phyloP scores from a whole-genome alignment of 345 rosid genomes.

The Brassica carinata region DNA sequence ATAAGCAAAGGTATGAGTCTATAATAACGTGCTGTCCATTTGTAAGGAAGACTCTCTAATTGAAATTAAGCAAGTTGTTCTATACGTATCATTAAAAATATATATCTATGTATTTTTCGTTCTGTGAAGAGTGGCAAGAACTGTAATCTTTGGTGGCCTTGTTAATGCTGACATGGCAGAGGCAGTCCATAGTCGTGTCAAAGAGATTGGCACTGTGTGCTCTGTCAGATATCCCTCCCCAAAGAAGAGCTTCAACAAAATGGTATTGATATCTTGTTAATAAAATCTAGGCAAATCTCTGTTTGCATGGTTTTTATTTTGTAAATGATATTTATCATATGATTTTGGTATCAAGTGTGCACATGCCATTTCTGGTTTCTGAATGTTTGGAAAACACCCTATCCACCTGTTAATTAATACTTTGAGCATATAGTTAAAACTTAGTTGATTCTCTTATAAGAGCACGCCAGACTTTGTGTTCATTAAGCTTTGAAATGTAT shows the following conservation, averaged over 20 bases:
- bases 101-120: not conserved
- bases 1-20: slow-evolving; percentile 75
- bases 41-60: slow-evolving; percentile 6
- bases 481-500: not conserved
- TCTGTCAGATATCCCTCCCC: slow-evolving; percentile 85
- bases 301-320: not conserved
- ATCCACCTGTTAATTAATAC: not conserved
- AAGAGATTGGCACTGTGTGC: slow-evolving; percentile 72
- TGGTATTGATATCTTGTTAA: slow-evolving; percentile 48
- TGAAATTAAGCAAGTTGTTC: not conserved
- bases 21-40: not conserved
- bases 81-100: not conserved
- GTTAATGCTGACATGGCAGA: slow-evolving; percentile 68
- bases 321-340: not conserved
- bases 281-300: not conserved
- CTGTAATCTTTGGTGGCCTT: slow-evolving; percentile 89
- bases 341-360: not conserved
- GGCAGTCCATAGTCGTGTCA: slow-evolving; percentile 62
- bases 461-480: not conserved
- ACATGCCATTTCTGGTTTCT: slow-evolving; percentile 1
- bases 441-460: slow-evolving; percentile 12
- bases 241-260: slow-evolving; percentile 64
- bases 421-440: not conserved
- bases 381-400: not conserved
- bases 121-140: slow-evolving; percentile 79